Evolutionary conservation across 345 rosid species (phyloP), one percentile per base, ranked within the genome.

Genomic region (Eucalyptus decipiens): DNA sequence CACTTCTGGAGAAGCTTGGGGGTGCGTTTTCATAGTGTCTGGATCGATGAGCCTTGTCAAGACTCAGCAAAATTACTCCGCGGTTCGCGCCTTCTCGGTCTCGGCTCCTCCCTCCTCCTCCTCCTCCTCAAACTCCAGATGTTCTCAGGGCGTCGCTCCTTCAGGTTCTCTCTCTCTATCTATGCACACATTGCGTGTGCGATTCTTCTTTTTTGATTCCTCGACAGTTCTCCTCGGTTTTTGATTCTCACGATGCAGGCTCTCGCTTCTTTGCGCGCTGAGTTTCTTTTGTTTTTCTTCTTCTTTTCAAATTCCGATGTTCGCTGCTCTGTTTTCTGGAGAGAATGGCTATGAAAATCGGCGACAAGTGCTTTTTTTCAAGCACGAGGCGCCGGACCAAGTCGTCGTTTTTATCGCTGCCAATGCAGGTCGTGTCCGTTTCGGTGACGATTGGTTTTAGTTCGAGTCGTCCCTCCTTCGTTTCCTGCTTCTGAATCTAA

Each of bases 81-180:
- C 95, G 40, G 92, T 95, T 92, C 96, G 95, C 88, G 89, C 94
- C 85, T 88, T 94, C 93, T 88, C 89, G 91, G 88, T 92, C 94
- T 54, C 93, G 92, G 83, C 96, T 8, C 89, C 96, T 67, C 91
- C 95, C 93, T 49, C 93, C 92, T 88, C 96, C 9, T 88, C 96
- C 9, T 88, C 95, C 93, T 52, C 93, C 85, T 93, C 96, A 87
- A 28, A 89, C 91, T 60, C 91, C 86, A 92, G 94, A 42, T 96
- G 96, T 87, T 16, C 93, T 56, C 94, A 91, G 80, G 90, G 87
- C 30, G 93, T 91, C 81, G 92, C 87, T 87, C 91, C 97, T 81
- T 91, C 94, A 87, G 90, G 93, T 87, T 81, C 81, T 86, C 34
- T 86, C 60, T 86, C 88, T 65, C 85, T 86, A 28, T 85, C 67